Base-by-base conservation (phyloP, 1,139 yeast genomes). In the Taphrina wiesneri region DNA sequence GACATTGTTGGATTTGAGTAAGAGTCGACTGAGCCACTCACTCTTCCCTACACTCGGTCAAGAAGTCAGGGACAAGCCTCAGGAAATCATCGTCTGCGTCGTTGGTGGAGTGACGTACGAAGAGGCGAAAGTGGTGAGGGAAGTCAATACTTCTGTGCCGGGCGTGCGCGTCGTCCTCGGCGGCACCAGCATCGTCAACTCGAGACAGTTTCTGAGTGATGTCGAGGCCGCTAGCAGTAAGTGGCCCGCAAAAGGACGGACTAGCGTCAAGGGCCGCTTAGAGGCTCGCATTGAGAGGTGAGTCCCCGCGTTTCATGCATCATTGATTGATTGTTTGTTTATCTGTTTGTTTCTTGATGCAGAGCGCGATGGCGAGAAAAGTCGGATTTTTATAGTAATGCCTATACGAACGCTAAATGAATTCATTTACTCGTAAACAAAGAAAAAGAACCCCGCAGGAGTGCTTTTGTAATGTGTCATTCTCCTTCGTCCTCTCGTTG, bases 51-150 rank as follows among this genome's bases (percentile, higher is more conserved):
- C 26, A 9, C 1, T 28, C 9, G 57, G 52, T 7, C 9, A 9
- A 13, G 80, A 79, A 57, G 76, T 73, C 17, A 71, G 74, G 70
- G 80, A 78, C 67, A 75, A 80, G 59, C 82, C 89, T 0, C 95
- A 88, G 73, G 96, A 91, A 72, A 81, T 93, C 7, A 82, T 93
- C 15, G 82, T 93, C 1, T 93, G 88, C 74, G 80, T 92, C 67
- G 85, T 90, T 63, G 98, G 98, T 11, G 99, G 99, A 3, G 87
- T 84, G 1, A 93, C 98, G 0, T 91, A 85, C 74, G 98, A 92
- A 75, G 99, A 93, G 75, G 89, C 96, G 0, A 82, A 97, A 67
- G 77, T 91, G 54, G 86, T 91, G 3, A 85, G 89, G 67, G 90
- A 90, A 70, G 80, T 91, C 70, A 86, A 87, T 73, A 39, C 63